Evolutionary conservation across 1,284 basidiomycete species (phyloP).

Genomic region (Bjerkandera adusta): DNA sequence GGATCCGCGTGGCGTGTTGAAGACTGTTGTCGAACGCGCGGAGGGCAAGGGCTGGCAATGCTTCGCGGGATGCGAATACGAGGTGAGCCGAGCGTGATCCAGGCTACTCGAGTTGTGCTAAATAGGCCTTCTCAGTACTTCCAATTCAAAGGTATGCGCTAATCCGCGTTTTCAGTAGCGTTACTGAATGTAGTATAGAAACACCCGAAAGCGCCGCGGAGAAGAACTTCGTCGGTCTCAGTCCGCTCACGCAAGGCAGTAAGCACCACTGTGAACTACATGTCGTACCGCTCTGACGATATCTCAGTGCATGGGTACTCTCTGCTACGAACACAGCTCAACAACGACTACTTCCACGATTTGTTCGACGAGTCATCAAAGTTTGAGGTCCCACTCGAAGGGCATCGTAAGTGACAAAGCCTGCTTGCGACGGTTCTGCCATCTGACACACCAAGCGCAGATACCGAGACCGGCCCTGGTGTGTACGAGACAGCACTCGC

Average conservation of each 20-base stretch:
- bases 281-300: background rate
- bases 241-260: slow-evolving; percentile 91
- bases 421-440: background rate
- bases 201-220: slow-evolving; percentile 71
- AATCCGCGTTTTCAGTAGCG: too few species aligned
- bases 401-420: slow-evolving; percentile 68
- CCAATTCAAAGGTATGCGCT: slow-evolving; percentile 79
- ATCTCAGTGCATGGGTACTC: slow-evolving; percentile 88
- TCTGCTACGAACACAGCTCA: slow-evolving; percentile 83
- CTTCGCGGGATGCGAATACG: slow-evolving; percentile 87
- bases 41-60: slow-evolving; percentile 53
- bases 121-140: slow-evolving; percentile 89
- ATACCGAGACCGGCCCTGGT: slow-evolving; percentile 94
- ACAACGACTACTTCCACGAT: slow-evolving; percentile 88
- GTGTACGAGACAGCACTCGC: slow-evolving; percentile 94
- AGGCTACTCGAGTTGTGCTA: too few species aligned
- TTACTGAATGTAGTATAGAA: slow-evolving; percentile 53
- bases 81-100: slow-evolving; percentile 43
- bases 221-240: slow-evolving; percentile 77
- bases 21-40: slow-evolving; percentile 53
- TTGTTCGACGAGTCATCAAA: slow-evolving; percentile 76
- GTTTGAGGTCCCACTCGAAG: slow-evolving; percentile 87
- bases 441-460: slow-evolving; percentile 36
- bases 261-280: too few species aligned
- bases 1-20: slow-evolving; percentile 85